A percentile compares a stretch with the other conserved stretches of the same genome.
phyloP scores from a whole-genome alignment of 306 rosid genomes.

The cucumber (Cucumis sativus) region Cucumber_9930_V3 NC_026658.2:2583501-2584000 shows the following conservation, averaged over 20 bases:
- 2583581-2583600: constrained; percentile 2
- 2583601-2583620: constrained; percentile 47
- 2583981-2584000: constrained; percentile 98
- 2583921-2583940: constrained; percentile 87
- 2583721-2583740: constrained; percentile 78
- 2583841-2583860: constrained; percentile 40
- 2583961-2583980: constrained; percentile 96
- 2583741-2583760: constrained; percentile 69
- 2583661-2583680: constrained; percentile 48
- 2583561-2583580: constrained; percentile 11
- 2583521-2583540: background rate
- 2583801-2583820: constrained; percentile 53
- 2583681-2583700: constrained; percentile 55
- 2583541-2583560: background rate
- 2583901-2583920: constrained; percentile 96
- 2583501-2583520: background rate
- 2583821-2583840: constrained; percentile 70
- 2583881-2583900: constrained; percentile 97
- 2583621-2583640: constrained; percentile 71
- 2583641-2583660: constrained; percentile 41
- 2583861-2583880: constrained; percentile 59
- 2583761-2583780: constrained; percentile 52
- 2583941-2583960: constrained; percentile 91
- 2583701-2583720: constrained; percentile 50
- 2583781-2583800: constrained; percentile 46